Conservation (phyloP, 192 early-diverging fungal genomes). For the Entophlyctis luteolus region DNA sequence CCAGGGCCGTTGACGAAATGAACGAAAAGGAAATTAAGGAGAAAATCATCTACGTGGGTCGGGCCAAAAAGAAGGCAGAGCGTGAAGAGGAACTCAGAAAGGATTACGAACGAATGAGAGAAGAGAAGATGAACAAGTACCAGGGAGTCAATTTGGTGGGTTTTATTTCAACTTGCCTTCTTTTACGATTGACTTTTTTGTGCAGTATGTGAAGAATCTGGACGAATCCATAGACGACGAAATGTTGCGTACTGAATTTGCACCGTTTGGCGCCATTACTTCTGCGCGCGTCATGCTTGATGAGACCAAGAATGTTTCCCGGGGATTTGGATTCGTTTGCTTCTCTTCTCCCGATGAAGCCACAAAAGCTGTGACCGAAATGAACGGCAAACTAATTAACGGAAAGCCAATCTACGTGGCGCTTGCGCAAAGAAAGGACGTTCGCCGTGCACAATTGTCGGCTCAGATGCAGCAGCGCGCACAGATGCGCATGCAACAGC, state of each 20-base stretch:
- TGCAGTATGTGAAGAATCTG: slow-evolving; percentile 90
- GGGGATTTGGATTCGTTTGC: slow-evolving; percentile 99
- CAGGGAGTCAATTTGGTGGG: slow-evolving; percentile 90
- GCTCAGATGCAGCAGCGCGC: slow-evolving; percentile 90
- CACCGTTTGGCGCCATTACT: slow-evolving; percentile 92
- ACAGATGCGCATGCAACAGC: slow-evolving; percentile 76
- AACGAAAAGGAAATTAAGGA: slow-evolving; percentile 89
- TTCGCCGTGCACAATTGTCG: slow-evolving; percentile 91
- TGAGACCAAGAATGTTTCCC: slow-evolving; percentile 71
- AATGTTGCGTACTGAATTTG: slow-evolving; percentile 92
- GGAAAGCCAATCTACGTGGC: slow-evolving; percentile 98
- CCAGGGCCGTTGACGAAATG: slow-evolving; percentile 82
- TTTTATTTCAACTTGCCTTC: neutral
- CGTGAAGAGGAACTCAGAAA: slow-evolving; percentile 92
- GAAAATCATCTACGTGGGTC: slow-evolving; percentile 89
- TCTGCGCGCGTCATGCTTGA: slow-evolving; percentile 97
- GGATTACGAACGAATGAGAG: slow-evolving; percentile 91
- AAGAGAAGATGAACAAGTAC: slow-evolving; percentile 97
- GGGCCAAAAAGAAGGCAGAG: slow-evolving; percentile 98
- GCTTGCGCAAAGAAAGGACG: slow-evolving; percentile 96
- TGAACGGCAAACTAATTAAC: slow-evolving; percentile 94
- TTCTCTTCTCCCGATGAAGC: slow-evolving; percentile 99
- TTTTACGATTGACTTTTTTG: neutral
- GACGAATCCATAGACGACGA: slow-evolving; percentile 97
- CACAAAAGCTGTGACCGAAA: slow-evolving; percentile 95